Evolutionary conservation across 2,329 filamentous ascomycete species (phyloP), one percentile per base, ranked within the genome.

Genomic region (Cercospora beticola): DNA sequence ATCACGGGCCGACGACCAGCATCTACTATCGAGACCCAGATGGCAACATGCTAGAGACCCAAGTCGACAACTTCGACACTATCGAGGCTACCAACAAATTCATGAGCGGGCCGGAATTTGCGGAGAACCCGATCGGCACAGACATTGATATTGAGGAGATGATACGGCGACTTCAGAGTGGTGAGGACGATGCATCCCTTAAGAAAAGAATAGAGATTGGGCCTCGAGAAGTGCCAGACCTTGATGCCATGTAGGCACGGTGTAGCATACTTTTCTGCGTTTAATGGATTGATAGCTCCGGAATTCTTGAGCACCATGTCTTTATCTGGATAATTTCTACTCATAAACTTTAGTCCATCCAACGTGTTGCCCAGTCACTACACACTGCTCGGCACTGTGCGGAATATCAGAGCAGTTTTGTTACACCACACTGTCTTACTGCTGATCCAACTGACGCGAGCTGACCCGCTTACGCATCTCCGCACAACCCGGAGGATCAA

Each of bases 81-180:
- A 26, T 54, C 1, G 74, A 77, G 23, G 82, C 82, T 36, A 79
- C 81, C 0, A 79, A 70, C 0, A 74, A 68, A 9, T 85, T 78
- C 69, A 83, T 86, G 82, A 58, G 14, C 23, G 66, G 72, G 0
- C 61, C 75, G 1, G 74, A 74, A 9, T 83, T 83, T 65, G 68
- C 28, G 0, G 70, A 80, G 68, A 86, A 86, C 69, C 80, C 83
- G 0, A 73, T 84, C 16, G 83, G 83, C 0, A 76, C 74, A 0
- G 81, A 84, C 54, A 80, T 83, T 70, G 82, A 84, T 66, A 78
- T 82, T 0, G 83, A 84, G 23, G 82, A 83, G 9, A 52, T 52
- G 46, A 52, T 52, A 1, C 18, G 3, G 2, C 46, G 46, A 5
- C 46, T 52, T 7, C 46, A 52, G 3, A 52, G 46, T 2, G 46